Conservation (phyloP, 176 grass and related monocot species). For the Tillandsia leiboldiana region DNA sequence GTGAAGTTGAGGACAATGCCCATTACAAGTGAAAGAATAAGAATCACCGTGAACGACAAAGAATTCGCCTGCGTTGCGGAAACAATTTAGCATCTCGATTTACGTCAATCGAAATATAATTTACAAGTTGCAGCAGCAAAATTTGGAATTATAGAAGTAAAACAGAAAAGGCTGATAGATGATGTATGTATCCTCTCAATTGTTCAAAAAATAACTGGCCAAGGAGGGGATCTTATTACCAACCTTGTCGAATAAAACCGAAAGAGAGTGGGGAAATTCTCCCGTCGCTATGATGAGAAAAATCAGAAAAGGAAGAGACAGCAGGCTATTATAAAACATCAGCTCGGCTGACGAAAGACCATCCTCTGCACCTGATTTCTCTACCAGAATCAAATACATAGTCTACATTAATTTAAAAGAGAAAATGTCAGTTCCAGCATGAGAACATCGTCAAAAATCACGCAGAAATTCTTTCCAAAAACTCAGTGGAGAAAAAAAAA, state of each 20-base stretch:
- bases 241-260: conserved; percentile 72
- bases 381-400: conserved; percentile 91
- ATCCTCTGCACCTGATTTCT: conserved; percentile 91
- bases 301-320: conserved; percentile 90
- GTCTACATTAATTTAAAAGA: conserved; percentile 45
- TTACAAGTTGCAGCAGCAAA: not conserved
- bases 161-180: not conserved
- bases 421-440: conserved; percentile 16
- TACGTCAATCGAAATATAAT: no score
- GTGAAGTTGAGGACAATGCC: conserved; percentile 83
- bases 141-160: not conserved
- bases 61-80: conserved; percentile 42
- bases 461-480: not conserved
- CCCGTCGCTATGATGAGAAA: conserved; percentile 89
- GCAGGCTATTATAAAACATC: conserved; percentile 84
- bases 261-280: conserved; percentile 81
- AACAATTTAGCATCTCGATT: not conserved
- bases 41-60: conserved; percentile 48
- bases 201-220: not conserved
- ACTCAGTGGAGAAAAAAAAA: conserved; percentile 11
- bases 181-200: not conserved
- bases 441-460: not conserved
- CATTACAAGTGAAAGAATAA: conserved; percentile 71
- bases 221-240: conserved; percentile 11
- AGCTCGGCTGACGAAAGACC: conserved; percentile 90